Percentiles rank a stretch among this genome's conserved stretches.
Conservation (phyloP, 1,139 yeast genomes). For the Yamadazyma atlantica region DNA sequence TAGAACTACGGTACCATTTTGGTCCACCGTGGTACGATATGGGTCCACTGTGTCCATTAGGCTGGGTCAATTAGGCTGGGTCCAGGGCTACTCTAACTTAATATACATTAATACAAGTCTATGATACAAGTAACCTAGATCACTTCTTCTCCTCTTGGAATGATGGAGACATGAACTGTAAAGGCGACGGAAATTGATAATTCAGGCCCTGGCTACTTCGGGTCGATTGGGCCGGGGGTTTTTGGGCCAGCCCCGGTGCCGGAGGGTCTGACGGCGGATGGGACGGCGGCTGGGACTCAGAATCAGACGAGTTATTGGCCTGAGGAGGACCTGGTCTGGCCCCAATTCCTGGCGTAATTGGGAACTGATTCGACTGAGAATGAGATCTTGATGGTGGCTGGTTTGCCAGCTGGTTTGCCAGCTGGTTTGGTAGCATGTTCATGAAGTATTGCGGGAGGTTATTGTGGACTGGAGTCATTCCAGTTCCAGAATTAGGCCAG, state of each 20-base stretch:
- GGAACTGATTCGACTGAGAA: neutral
- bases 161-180: constrained; percentile 15
- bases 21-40: no score
- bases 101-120: constrained; percentile 4
- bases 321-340: neutral
- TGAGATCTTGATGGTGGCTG: constrained; percentile 9
- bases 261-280: constrained; percentile 2
- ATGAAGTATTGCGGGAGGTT: constrained; percentile 28
- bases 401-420: no score
- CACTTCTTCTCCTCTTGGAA: constrained; percentile 6
- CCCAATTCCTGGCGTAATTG: neutral
- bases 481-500: constrained; percentile 39
- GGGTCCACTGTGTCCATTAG: no score
- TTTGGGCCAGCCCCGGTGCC: constrained; percentile 5
- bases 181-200: constrained; percentile 19
- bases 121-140: constrained; percentile 3
- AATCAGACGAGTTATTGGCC: constrained; percentile 9
- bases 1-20: no score
- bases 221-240: neutral
- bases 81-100: no score
- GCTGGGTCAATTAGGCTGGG: no score
- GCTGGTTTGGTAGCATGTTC: constrained; percentile 24
- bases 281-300: constrained; percentile 2
- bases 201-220: constrained; percentile 4
- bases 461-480: constrained; percentile 39